Conservation (phyloP, 768 basidiomycete genomes). For the Kwoniella heveanensis region DNA sequence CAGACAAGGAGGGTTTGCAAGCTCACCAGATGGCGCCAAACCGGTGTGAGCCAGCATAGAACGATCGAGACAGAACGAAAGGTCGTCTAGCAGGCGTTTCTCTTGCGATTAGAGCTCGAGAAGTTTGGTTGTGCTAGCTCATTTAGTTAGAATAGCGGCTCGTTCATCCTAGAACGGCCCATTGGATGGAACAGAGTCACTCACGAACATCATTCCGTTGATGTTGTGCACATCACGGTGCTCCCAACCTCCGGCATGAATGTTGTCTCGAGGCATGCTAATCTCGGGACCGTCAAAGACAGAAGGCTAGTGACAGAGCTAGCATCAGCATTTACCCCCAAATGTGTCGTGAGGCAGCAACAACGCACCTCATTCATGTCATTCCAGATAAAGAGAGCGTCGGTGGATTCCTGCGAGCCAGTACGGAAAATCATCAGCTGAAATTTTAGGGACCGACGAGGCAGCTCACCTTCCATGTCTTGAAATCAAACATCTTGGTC, state of each 20-base stretch:
- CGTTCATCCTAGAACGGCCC: too few relatives aligned
- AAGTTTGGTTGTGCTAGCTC: constrained; percentile 75
- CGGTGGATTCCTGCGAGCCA: constrained; percentile 62
- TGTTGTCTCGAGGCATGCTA: constrained; percentile 70
- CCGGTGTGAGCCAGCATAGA: constrained; percentile 93
- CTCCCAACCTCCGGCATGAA: constrained; percentile 95
- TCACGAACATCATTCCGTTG: constrained; percentile 82
- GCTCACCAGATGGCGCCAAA: constrained; percentile 88
- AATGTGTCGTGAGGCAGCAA: background rate
- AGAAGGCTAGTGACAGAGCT: constrained; percentile 66
- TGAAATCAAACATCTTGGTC: constrained; percentile 75
- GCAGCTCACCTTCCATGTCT: constrained; percentile 58
- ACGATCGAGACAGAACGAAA: constrained; percentile 92
- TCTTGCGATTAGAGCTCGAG: constrained; percentile 74
- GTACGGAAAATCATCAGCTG: background rate
- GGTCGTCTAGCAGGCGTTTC: constrained; percentile 77
- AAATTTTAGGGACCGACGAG: background rate
- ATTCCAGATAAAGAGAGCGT: constrained; percentile 91
- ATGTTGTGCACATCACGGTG: constrained; percentile 97
- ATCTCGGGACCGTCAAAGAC: constrained; percentile 99
- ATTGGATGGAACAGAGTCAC: too few relatives aligned
- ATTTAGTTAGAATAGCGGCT: background rate
- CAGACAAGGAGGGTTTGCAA: too few relatives aligned
- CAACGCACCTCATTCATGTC: constrained; percentile 92
- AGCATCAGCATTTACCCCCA: background rate